Conservation (phyloP, 306 rosid species). For the Styphnolobium japonicum region DNA sequence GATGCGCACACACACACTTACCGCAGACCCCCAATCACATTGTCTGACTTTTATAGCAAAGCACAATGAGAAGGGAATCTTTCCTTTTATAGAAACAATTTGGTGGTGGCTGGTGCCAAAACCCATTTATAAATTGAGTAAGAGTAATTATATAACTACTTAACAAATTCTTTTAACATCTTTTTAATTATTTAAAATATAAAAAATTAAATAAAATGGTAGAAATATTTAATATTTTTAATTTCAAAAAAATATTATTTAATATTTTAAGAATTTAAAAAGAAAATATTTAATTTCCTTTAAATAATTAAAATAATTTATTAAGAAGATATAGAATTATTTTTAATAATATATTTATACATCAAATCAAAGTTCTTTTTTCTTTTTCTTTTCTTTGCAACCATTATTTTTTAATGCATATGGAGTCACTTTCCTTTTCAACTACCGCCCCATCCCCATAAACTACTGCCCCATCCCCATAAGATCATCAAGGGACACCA, state of each 20-base stretch:
- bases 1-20: not conserved
- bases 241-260: too few species aligned
- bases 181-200: too few species aligned
- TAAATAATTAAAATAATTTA: too few species aligned
- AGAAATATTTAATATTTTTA: too few species aligned
- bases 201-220: too few species aligned
- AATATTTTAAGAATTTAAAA: too few species aligned
- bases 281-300: too few species aligned
- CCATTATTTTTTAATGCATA: not conserved
- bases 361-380: not conserved
- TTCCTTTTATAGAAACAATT: slow-evolving; percentile 47
- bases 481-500: slow-evolving; percentile 17
- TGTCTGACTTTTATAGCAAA: slow-evolving; percentile 27
- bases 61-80: slow-evolving; percentile 28
- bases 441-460: slow-evolving; percentile 21
- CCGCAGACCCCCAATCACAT: slow-evolving; percentile 17
- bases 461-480: slow-evolving; percentile 23
- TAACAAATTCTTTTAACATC: too few species aligned
- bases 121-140: not conserved
- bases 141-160: too few species aligned
- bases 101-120: not conserved
- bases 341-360: slow-evolving; percentile 21
- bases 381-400: not conserved
- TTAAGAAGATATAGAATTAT: too few species aligned
- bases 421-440: not conserved